Percentiles rank a stretch among this genome's conserved stretches.
phyloP scores from a whole-genome alignment of 2,329 filamentous ascomycete species.

The Samsoniella hepiali region DNA sequence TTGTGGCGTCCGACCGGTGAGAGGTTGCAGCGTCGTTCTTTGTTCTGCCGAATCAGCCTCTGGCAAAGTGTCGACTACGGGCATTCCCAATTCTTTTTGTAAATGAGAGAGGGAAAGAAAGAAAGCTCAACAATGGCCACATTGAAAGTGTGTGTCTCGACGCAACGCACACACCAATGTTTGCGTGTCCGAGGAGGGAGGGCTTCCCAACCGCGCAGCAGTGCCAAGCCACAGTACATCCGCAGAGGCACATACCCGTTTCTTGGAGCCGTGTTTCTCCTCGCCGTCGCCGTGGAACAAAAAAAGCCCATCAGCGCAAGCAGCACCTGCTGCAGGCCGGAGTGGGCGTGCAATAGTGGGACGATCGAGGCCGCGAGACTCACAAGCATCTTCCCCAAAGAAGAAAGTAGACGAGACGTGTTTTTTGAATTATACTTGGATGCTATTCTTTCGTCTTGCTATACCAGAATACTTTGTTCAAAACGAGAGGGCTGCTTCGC shows the following conservation, averaged over 20 bases:
- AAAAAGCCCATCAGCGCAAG: not conserved
- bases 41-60: not conserved
- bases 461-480: too few species aligned
- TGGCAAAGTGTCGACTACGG: too few species aligned
- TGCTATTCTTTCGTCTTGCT: not conserved
- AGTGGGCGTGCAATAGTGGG: not conserved
- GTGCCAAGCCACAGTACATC: too few species aligned
- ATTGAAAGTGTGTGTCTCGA: too few species aligned
- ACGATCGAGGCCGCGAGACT: not conserved
- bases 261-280: not conserved
- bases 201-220: too few species aligned
- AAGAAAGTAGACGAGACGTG: not conserved
- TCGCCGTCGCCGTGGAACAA: not conserved
- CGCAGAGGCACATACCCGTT: too few species aligned
- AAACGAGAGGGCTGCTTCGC: too few species aligned
- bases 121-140: too few species aligned
- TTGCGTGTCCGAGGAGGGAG: too few species aligned
- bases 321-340: not conserved
- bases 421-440: not conserved
- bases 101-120: too few species aligned
- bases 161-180: too few species aligned
- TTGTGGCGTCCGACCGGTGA: conserved; percentile 16
- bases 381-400: not conserved
- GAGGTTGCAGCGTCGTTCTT: not conserved
- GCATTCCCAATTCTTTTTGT: too few species aligned